phyloP scores from a whole-genome alignment of 75 land plant genomes.

The Isoetes taiwanensis region DNA sequence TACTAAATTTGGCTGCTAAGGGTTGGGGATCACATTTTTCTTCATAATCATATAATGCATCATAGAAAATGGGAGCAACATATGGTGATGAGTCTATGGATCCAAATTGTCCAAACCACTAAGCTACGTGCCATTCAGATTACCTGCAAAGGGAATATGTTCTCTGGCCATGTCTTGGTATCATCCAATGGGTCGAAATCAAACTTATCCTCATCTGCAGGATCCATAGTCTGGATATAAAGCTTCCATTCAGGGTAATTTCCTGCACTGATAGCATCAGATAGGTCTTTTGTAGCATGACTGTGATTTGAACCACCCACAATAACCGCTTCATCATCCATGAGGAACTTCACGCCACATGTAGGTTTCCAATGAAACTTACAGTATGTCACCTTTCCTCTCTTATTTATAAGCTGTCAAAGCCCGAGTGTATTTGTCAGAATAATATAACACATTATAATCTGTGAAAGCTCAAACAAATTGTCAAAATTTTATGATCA shows the following conservation, averaged over 20 bases:
- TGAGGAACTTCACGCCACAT: slow-evolving; percentile 28
- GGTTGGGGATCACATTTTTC: no score
- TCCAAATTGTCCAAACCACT: no score
- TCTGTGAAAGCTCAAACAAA: no score
- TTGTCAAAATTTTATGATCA: no score
- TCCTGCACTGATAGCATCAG: slow-evolving; percentile 32
- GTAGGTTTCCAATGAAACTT: slow-evolving; percentile 47
- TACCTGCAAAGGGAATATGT: slow-evolving; percentile 28
- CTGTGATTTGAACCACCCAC: slow-evolving; percentile 39
- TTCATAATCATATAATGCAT: no score
- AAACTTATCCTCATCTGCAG: slow-evolving; percentile 25
- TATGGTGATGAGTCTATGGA: no score
- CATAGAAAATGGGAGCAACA: no score
- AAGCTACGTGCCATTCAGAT: no score
- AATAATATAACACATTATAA: no score
- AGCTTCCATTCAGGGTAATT: slow-evolving; percentile 41
- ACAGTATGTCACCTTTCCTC: slow-evolving; percentile 28
- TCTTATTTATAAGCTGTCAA: slow-evolving; percentile 21
- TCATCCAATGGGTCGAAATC: slow-evolving; percentile 40
- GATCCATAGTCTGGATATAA: slow-evolving; percentile 34
- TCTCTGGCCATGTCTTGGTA: slow-evolving; percentile 39
- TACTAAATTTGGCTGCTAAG: no score
- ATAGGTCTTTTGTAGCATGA: slow-evolving; percentile 39
- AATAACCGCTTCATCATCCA: slow-evolving; percentile 33
- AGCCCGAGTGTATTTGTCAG: no score